Evolutionary conservation across 805 yeast genomes (phyloP).

Genomic region (Lipomyces yamadae): DNA sequence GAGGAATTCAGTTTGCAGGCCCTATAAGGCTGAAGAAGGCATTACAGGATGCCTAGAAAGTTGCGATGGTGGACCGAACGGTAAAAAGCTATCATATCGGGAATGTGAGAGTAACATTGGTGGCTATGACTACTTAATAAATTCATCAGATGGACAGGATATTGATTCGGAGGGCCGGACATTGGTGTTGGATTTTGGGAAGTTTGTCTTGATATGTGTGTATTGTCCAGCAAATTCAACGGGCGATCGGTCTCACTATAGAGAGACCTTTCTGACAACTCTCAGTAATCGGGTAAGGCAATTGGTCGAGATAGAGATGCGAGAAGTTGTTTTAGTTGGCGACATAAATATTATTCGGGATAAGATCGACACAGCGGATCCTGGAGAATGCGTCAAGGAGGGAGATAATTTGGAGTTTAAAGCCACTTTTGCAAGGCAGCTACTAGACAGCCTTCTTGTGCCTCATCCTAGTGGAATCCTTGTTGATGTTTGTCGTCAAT

Average conservation of each 20-base stretch:
- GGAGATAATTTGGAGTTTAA: constrained; percentile 36
- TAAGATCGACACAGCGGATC: constrained; percentile 80
- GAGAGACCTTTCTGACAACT: constrained; percentile 61
- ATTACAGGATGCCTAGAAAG: constrained; percentile 66
- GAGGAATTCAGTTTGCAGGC: constrained; percentile 50
- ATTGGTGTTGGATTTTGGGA: constrained; percentile 68
- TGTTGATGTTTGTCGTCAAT: constrained; percentile 48
- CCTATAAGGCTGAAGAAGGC: constrained; percentile 80
- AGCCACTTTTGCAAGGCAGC: constrained; percentile 25
- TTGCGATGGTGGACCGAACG: constrained; percentile 29
- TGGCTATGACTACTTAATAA: constrained; percentile 37
- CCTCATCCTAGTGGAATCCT: constrained; percentile 30
- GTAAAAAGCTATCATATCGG: constrained; percentile 36
- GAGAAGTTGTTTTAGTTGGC: constrained; percentile 80
- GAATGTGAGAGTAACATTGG: constrained; percentile 40
- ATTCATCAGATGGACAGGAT: constrained; percentile 48
- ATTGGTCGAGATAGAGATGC: constrained; percentile 58
- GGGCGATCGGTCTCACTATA: constrained; percentile 59
- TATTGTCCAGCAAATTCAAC: constrained; percentile 96
- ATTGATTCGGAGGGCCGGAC: constrained; percentile 88
- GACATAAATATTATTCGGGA: constrained; percentile 85
- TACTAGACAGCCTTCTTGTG: constrained; percentile 27
- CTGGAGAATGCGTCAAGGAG: constrained; percentile 54
- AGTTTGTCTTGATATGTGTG: constrained; percentile 54
- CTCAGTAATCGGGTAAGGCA: constrained; percentile 66